Evolutionary conservation across 352 stramenopile genomes (phyloP), one percentile per base, ranked within the genome.

Genomic region (Discostella stelligera): DNA sequence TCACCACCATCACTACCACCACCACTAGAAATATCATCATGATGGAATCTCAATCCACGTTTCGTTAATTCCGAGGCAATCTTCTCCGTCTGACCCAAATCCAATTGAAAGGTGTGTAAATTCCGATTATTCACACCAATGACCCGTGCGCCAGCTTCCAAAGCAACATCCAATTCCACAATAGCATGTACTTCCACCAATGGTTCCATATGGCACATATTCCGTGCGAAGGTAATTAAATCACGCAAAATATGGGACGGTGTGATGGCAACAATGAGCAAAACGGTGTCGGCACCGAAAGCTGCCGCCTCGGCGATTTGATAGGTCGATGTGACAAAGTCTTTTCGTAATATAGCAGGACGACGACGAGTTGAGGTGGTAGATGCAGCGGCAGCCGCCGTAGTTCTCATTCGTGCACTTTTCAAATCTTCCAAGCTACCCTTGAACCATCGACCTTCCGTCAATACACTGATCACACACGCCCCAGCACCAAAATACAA

Each of bases 51-150:
- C 16, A 96, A 90, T 23, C 85, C 83, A 27, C 91, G 86, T 66
- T 87, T 82, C 16, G 80, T 91, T 66, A 98, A 93, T 18, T 91
- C 89, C 5, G 94, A 85, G 11, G 95, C 93, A 39, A 98, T 91
- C 58, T 94, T 92, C 41, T 96, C 93, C 0, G 96, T 98, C 30
- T 94, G 98, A 74, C 94, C 90, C 77, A 99, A 89, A 81, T 99
- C 96, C 63, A 99, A 91, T 85, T 98, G 95, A 79, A 99, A 99
- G 23, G 96, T 98, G 77, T 98, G 96, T 41, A 99, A 85, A 82
- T 99, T 97, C 48, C 97, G 94, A 91, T 99, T 99, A 84, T 99
- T 99, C 8, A 99, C 96, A 21, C 97, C 97, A 80, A 99, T 98
- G 4, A 98, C 93, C 80, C 86, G 93, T 1, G 96, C 95, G 49